Conservation (phyloP, 257 asterid species). For the Penstemon davidsonii region DNA sequence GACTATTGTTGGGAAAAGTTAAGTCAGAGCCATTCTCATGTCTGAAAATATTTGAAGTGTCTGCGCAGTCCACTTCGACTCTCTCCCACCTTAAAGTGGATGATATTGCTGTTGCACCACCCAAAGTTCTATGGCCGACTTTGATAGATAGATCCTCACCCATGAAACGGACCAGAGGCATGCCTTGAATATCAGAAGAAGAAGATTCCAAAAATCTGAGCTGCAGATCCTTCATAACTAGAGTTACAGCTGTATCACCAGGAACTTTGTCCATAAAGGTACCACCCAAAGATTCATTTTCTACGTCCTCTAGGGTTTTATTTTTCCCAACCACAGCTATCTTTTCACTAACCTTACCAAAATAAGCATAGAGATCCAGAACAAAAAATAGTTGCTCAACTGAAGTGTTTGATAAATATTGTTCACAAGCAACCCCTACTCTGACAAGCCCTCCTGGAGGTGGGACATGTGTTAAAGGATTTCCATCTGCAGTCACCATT, state of each 20-base stretch:
- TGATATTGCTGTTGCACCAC: slow-evolving; percentile 92
- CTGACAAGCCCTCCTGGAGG: slow-evolving; percentile 96
- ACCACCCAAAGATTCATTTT: slow-evolving; percentile 51
- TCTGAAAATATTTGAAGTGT: slow-evolving; percentile 44
- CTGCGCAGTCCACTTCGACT: slow-evolving; percentile 79
- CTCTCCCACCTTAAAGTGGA: slow-evolving; percentile 83
- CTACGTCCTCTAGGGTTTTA: slow-evolving; percentile 39
- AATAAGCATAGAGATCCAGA: slow-evolving; percentile 74
- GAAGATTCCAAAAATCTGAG: slow-evolving; percentile 80
- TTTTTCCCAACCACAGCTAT: slow-evolving; percentile 59
- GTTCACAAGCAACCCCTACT: slow-evolving; percentile 86
- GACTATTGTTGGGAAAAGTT: slow-evolving; percentile 30
- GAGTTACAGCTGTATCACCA: slow-evolving; percentile 78
- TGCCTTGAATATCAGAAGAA: slow-evolving; percentile 46
- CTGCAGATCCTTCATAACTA: slow-evolving; percentile 66
- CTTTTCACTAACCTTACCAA: slow-evolving; percentile 76
- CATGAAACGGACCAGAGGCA: slow-evolving; percentile 72
- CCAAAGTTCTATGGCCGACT: slow-evolving; percentile 82
- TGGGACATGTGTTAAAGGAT: slow-evolving; percentile 74
- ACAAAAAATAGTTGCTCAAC: slow-evolving; percentile 90
- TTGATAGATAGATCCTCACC: slow-evolving; percentile 71
- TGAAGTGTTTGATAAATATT: slow-evolving; percentile 76
- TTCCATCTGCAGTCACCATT: slow-evolving; percentile 98
- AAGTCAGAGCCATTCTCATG: slow-evolving; percentile 39
- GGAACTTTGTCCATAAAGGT: slow-evolving; percentile 64